Conservation (phyloP, 2,329 filamentous ascomycete genomes). For the Colletotrichum salicis region DNA sequence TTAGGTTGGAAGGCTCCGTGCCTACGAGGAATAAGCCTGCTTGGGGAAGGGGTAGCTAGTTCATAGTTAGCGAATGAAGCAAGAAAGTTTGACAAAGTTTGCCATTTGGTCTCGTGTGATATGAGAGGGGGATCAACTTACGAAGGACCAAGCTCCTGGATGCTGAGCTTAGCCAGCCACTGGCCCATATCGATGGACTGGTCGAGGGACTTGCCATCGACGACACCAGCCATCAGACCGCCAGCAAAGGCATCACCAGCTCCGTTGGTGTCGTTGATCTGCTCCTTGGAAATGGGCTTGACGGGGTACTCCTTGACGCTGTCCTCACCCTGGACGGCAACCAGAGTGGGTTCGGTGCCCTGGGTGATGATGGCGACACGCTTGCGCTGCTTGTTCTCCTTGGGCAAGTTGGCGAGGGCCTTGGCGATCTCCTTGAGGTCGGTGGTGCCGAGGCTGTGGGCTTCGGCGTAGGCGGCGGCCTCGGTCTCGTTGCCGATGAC, state of each 20-base stretch:
- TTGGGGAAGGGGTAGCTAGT: slow-evolving; percentile 83
- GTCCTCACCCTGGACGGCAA: slow-evolving; percentile 78
- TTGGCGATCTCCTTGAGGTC: slow-evolving; percentile 88
- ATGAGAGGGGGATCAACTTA: slow-evolving; percentile 64
- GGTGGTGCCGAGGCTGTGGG: slow-evolving; percentile 78
- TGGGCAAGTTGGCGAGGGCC: slow-evolving; percentile 86
- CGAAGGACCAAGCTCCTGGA: slow-evolving; percentile 95
- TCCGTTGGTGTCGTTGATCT: slow-evolving; percentile 96
- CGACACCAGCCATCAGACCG: slow-evolving; percentile 89
- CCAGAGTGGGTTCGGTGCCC: slow-evolving; percentile 89
- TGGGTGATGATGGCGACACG: slow-evolving; percentile 93
- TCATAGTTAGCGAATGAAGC: slow-evolving; percentile 33
- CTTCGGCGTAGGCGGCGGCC: slow-evolving; percentile 86
- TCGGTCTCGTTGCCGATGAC: slow-evolving; percentile 98
- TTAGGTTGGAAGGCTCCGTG: slow-evolving; percentile 31
- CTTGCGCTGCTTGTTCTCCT: slow-evolving; percentile 87
- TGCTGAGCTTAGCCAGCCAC: slow-evolving; percentile 94
- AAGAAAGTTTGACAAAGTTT: not conserved
- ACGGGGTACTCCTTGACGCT: slow-evolving; percentile 83
- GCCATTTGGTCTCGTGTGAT: not conserved
- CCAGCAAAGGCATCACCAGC: slow-evolving; percentile 97
- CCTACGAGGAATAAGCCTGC: slow-evolving; percentile 72
- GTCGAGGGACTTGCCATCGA: slow-evolving; percentile 83
- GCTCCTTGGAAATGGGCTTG: slow-evolving; percentile 77
- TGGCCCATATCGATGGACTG: slow-evolving; percentile 90